These are phyloP conservation scores for Candolleomyces efflorescens DNA, from an alignment of 768 basidiomycete genomes.

Conservation along the genomic window DNA sequence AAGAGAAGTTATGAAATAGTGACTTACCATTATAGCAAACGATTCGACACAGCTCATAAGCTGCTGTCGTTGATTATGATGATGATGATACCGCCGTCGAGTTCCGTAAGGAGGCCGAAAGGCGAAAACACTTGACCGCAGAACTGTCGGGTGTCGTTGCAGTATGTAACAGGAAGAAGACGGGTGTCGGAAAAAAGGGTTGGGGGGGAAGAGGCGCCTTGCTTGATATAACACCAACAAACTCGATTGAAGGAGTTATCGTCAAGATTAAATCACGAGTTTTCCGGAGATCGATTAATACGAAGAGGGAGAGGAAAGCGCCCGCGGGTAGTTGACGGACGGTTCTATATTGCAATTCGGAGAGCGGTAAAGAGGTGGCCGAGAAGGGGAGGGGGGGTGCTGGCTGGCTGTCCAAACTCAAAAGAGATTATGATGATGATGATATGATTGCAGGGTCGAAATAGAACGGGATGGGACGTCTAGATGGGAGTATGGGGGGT, in stretches of 20 bases:
- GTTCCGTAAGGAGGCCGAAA: conserved; percentile 14
- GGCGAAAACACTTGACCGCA: neutral
- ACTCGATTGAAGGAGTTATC: neutral
- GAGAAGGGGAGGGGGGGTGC: too few species aligned
- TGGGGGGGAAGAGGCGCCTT: too few species aligned
- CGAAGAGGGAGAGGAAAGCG: neutral
- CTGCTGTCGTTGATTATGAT: too few species aligned
- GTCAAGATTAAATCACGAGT: neutral
- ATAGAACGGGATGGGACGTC: too few species aligned
- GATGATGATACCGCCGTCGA: conserved; percentile 4
- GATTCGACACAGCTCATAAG: conserved; percentile 30
- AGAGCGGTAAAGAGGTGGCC: neutral
- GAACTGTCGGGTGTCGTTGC: neutral
- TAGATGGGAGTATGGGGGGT: neutral
- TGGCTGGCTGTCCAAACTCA: neutral
- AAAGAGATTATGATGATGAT: neutral
- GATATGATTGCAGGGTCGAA: too few species aligned
- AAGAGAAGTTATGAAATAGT: neutral
- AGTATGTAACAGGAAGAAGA: too few species aligned
- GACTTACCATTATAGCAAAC: conserved; percentile 30
- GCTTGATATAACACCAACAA: too few species aligned
- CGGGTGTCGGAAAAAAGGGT: too few species aligned
- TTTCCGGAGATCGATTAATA: neutral
- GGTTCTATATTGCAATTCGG: neutral
- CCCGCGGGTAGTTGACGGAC: neutral